Percentiles rank a stretch among this genome's conserved stretches.
Conservation (phyloP, 1,284 basidiomycete species). For the Apiotrichum gracile region DNA sequence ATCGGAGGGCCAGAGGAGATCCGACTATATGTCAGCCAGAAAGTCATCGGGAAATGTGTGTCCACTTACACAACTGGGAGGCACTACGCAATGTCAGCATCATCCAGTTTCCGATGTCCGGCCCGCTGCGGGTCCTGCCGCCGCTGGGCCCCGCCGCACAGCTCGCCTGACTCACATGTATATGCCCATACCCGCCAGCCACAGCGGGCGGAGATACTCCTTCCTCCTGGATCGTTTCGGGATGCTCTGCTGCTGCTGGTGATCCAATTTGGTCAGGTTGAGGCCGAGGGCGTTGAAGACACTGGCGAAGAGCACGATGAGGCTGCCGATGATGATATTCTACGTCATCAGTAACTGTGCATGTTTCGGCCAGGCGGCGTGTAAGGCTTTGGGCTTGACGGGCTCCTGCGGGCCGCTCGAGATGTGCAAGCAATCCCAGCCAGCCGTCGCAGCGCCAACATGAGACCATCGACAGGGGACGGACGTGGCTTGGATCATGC, state of each 20-base stretch:
- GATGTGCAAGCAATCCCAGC: too few species aligned
- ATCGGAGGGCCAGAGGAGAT: slow-evolving; percentile 44
- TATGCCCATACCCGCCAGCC: slow-evolving; percentile 46
- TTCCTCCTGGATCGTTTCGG: slow-evolving; percentile 37
- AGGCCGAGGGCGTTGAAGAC: slow-evolving; percentile 46
- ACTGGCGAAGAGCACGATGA: slow-evolving; percentile 43
- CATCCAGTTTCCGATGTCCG: background rate
- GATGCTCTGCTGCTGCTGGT: slow-evolving; percentile 38
- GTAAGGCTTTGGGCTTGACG: too few species aligned
- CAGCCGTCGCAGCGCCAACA: too few species aligned
- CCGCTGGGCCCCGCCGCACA: too few species aligned
- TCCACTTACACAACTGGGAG: slow-evolving; percentile 42
- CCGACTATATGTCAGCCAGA: slow-evolving; percentile 30
- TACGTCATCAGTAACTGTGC: slow-evolving; percentile 20
- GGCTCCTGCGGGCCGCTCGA: too few species aligned
- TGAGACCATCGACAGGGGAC: too few species aligned
- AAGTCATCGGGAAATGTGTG: background rate
- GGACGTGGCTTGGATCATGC: too few species aligned
- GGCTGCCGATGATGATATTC: slow-evolving; percentile 47
- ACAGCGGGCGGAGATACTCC: slow-evolving; percentile 43
- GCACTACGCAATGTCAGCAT: slow-evolving; percentile 26
- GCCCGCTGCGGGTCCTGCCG: too few species aligned
- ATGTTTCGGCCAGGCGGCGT: too few species aligned
- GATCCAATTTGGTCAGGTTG: slow-evolving; percentile 48
- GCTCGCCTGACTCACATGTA: slow-evolving; percentile 40